Percentiles rank a stretch among this genome's conserved stretches.
Evolutionary conservation across 2,329 filamentous ascomycete species (phyloP).

Genomic region (Exophiala dermatitidis): DNA sequence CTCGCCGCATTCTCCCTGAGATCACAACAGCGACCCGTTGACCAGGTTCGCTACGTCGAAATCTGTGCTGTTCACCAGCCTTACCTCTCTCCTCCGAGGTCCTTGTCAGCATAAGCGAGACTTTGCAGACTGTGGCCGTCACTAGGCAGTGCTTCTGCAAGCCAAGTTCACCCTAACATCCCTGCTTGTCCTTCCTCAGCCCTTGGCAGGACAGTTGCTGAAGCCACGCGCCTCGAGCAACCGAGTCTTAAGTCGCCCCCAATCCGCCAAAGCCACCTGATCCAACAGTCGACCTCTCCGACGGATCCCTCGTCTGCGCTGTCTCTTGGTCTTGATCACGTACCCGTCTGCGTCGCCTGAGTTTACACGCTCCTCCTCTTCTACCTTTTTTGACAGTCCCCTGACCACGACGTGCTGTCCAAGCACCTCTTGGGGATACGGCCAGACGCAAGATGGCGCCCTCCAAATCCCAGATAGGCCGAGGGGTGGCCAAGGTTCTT

Average conservation of each 20-base stretch:
- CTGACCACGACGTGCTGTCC: no score
- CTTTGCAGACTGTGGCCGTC: no score
- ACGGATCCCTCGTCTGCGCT: not conserved
- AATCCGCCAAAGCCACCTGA: not conserved
- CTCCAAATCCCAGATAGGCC: conserved; percentile 55
- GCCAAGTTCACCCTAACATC: not conserved
- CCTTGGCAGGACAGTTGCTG: conserved; percentile 10
- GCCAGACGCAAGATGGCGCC: conserved; percentile 18
- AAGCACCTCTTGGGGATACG: not conserved
- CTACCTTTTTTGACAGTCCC: not conserved
- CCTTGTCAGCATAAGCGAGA: no score
- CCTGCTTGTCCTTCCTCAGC: not conserved
- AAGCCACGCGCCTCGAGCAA: not conserved
- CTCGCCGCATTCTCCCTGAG: not conserved
- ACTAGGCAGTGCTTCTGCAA: not conserved
- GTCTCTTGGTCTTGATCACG: not conserved
- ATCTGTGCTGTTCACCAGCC: not conserved
- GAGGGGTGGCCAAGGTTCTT: conserved; percentile 66
- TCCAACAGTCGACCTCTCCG: not conserved
- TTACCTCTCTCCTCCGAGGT: not conserved
- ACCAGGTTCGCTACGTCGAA: not conserved
- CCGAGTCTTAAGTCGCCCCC: not conserved
- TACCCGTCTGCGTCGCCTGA: not conserved
- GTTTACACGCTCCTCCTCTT: not conserved
- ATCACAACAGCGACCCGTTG: not conserved